Evolutionary conservation across 225 moss, liverwort and hornwort genomes (phyloP), one percentile per base, ranked within the genome.

Genomic region (Bryoerythrophyllum caledonicum): DNA sequence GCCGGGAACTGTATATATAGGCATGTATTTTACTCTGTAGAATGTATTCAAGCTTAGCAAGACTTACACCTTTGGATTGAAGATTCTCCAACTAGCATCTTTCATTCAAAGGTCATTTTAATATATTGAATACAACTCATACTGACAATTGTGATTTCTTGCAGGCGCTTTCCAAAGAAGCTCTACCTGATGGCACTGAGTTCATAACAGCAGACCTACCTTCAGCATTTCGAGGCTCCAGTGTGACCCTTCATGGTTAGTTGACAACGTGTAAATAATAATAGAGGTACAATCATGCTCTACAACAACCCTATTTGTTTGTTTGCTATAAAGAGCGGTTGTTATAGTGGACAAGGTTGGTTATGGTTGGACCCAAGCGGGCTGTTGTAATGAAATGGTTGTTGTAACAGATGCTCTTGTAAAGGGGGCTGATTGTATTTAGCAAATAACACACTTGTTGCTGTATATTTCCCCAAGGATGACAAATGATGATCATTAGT

Each of bases 181-280:
- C 65, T 67, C 60, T 87, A 2, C 82, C 87, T 20, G 80, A 84
- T 27, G 68, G 82, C 68, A 87, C 84, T 11, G 82, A 79, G 55
- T 77, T 82, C 51, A 53, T 78, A 57, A 71, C 80, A 26, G 82
- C 78, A 77, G 72, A 77, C 60, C 34, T 87, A 15, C 77, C 84
- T 61, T 70, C 84, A 40, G 69, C 84, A 21, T 74, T 76, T 12
- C 82, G 84, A 68, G 84, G 87, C 40, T 84, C 87, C 3, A 80
- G 82, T 64, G 80, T 87, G 65, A 80, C 82, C 51, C 65, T 87
- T 23, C 80, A 84, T 57, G 82, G 75, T 10, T 84, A 79, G 63
- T 38, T 34, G 0, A 6, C 34, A 34, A 34, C 6, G 38, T 38
- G 38, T 37, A 37, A 37, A 6, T 37, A 37, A 7, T 7, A 7